Percentiles rank a stretch among this genome's conserved stretches.
These are phyloP conservation scores for Cladosporium velox DNA, from an alignment of 2,329 filamentous ascomycete species.

Conservation along the genomic window DNA sequence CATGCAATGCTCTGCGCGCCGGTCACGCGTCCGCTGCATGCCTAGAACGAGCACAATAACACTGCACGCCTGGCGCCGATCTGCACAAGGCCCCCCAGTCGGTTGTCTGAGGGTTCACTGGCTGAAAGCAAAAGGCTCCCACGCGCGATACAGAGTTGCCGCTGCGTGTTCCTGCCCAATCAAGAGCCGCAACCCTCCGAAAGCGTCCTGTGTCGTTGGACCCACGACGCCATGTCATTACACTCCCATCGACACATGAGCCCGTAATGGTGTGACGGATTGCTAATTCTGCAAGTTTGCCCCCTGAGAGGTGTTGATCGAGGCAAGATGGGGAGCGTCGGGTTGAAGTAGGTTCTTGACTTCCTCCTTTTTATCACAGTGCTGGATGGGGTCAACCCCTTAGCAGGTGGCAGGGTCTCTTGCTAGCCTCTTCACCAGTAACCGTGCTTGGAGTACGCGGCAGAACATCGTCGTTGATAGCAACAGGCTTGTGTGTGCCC, in stretches of 20 bases:
- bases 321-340: not conserved
- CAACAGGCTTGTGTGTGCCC: not conserved
- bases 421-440: not conserved
- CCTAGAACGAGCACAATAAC: slow-evolving; percentile 6
- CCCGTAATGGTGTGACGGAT: not conserved
- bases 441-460: slow-evolving; percentile 2
- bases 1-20: not conserved
- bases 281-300: not conserved
- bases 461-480: slow-evolving; percentile 1
- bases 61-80: not conserved
- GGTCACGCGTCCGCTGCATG: slow-evolving; percentile 5
- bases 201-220: not conserved
- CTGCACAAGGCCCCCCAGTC: slow-evolving; percentile 1
- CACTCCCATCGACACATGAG: not conserved
- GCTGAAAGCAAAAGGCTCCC: not conserved
- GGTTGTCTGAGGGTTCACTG: not conserved
- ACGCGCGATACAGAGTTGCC: slow-evolving; percentile 8
- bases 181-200: not conserved
- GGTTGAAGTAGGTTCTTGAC: not conserved
- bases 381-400: not conserved
- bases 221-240: slow-evolving; percentile 8
- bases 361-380: not conserved
- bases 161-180: not conserved
- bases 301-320: not conserved
- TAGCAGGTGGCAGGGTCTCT: slow-evolving; percentile 7